phyloP scores from a whole-genome alignment of 2,329 filamentous ascomycete species.

The Fusarium oxysporum region DNA sequence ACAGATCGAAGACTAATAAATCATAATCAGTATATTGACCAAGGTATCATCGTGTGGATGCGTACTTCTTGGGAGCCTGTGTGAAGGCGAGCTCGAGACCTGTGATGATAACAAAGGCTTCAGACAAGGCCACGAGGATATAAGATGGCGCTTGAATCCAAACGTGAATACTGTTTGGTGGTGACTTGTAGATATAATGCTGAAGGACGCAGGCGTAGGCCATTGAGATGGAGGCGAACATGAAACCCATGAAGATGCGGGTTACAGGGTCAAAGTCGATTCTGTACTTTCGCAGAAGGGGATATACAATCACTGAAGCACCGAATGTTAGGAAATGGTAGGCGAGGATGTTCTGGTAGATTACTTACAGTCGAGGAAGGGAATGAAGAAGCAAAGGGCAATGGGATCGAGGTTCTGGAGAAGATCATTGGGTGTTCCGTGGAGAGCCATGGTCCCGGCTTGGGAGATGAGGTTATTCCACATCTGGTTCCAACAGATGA shows the following conservation, averaged over 20 bases:
- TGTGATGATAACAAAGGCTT: slow-evolving; percentile 5
- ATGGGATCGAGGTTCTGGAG: not conserved
- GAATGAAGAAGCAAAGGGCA: slow-evolving; percentile 7
- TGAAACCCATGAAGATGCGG: slow-evolving; percentile 9
- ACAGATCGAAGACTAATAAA: not conserved
- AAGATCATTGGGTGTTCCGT: slow-evolving; percentile 3
- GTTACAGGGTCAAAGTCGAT: not conserved
- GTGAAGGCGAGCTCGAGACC: slow-evolving; percentile 9
- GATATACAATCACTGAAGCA: not conserved
- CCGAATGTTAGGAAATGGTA: rapidly evolving
- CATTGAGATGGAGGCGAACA: slow-evolving; percentile 9
- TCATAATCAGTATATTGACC: not conserved
- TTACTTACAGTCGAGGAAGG: not conserved
- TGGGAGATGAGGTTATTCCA: slow-evolving; percentile 11
- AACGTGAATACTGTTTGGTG: slow-evolving; percentile 2
- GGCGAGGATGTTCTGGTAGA: rapidly evolving
- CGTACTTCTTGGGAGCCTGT: not conserved
- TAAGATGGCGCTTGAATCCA: slow-evolving; percentile 3
- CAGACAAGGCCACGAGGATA: not conserved
- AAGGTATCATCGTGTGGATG: too few species aligned
- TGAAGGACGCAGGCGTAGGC: not conserved
- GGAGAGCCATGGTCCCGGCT: slow-evolving; percentile 5
- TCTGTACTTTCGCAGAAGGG: not conserved
- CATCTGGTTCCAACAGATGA: slow-evolving; percentile 15
- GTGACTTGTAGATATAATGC: slow-evolving; percentile 2